Evolutionary conservation across 2,329 filamentous ascomycete genomes (phyloP).

Genomic region (Anisogramma anomala): DNA sequence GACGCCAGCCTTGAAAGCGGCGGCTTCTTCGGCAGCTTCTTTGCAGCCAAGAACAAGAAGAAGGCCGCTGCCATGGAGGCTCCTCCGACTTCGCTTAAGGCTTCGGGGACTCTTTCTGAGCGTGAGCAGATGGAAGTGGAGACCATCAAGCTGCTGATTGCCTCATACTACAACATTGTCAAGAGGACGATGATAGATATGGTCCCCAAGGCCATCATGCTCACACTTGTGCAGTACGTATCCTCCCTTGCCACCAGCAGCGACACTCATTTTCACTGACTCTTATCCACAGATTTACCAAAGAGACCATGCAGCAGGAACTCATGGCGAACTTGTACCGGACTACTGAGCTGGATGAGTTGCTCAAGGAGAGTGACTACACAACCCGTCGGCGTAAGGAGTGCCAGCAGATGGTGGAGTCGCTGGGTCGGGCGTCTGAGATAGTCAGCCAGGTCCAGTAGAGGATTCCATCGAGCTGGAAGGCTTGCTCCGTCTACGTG

Average conservation of each 20-base stretch:
- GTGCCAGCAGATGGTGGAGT: conserved; percentile 98
- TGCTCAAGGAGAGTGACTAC: conserved; percentile 97
- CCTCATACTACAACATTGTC: conserved; percentile 96
- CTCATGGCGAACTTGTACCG: conserved; percentile 97
- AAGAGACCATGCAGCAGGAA: conserved; percentile 97
- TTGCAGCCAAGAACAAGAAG: conserved; percentile 99
- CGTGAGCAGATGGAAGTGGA: conserved; percentile 94
- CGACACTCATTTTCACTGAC: no score
- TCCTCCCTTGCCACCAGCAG: not conserved
- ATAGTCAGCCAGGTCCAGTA: conserved; percentile 78
- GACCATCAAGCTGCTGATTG: conserved; percentile 95
- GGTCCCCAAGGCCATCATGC: conserved; percentile 99
- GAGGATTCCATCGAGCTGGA: conserved; percentile 1
- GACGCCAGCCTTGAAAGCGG: conserved; percentile 39
- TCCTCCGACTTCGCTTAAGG: conserved; percentile 84
- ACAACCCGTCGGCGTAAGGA: conserved; percentile 91
- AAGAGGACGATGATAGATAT: conserved; percentile 99
- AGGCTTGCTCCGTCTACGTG: not conserved
- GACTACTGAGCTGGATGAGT: conserved; percentile 75
- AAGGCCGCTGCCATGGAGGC: conserved; percentile 99
- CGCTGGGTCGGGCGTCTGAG: conserved; percentile 76
- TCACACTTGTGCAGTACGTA: conserved; percentile 85
- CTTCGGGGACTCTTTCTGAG: conserved; percentile 84
- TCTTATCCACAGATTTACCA: conserved; percentile 58
- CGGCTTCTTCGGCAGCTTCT: conserved; percentile 98